phyloP scores from a whole-genome alignment of 129 eudicot genomes.

The Ambrosia trifida region DNA sequence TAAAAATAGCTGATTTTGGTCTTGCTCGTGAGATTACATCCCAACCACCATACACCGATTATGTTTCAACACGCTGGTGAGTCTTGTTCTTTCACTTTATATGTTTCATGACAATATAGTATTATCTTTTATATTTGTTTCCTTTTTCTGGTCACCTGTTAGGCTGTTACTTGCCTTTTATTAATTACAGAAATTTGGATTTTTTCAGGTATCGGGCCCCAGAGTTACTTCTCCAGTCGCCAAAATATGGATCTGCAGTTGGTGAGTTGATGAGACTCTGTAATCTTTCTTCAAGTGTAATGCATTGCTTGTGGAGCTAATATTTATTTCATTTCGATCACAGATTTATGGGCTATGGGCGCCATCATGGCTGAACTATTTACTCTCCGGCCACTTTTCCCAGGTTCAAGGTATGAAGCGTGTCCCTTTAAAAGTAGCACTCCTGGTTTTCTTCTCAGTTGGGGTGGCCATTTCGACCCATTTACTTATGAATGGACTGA shows the following conservation, averaged over 20 bases:
- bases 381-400: constrained; percentile 82
- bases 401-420: constrained; percentile 65
- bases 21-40: constrained; percentile 93
- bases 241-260: constrained; percentile 82
- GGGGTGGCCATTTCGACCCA: neutral
- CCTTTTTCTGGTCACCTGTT: neutral
- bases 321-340: neutral
- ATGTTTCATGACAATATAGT: neutral
- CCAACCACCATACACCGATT: constrained; percentile 84
- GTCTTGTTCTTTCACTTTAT: constrained; percentile 27
- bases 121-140: neutral
- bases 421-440: neutral
- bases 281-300: neutral
- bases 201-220: constrained; percentile 95
- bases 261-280: constrained; percentile 55
- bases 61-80: constrained; percentile 96
- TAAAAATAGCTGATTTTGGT: constrained; percentile 96
- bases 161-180: constrained; percentile 1
- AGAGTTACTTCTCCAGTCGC: constrained; percentile 82
- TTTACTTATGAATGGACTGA: neutral
- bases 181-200: constrained; percentile 8
- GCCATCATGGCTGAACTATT: constrained; percentile 89
- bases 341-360: constrained; percentile 98
- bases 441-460: neutral
- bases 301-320: neutral